Percentiles rank a stretch among this genome's conserved stretches.
phyloP scores from a whole-genome alignment of 2,329 filamentous ascomycete species.

The Aspergillus fumigatiaffinis region DNA sequence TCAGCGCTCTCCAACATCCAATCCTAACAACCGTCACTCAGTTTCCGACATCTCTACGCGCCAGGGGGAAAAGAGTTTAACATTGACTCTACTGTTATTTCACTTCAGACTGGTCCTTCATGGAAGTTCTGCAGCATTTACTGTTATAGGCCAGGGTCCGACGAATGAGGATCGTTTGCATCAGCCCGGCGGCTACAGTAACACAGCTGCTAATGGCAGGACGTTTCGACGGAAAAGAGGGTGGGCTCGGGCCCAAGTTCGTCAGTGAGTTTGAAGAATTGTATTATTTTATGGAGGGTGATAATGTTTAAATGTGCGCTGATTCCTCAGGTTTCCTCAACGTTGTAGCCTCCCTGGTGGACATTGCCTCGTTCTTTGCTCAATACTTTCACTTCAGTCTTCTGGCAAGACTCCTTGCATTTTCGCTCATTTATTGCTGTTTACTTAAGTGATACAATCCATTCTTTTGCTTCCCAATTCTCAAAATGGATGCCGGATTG shows the following conservation, averaged over 20 bases:
- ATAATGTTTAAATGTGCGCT: neutral
- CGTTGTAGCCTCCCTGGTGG: neutral
- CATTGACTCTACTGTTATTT: neutral
- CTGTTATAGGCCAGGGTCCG: neutral
- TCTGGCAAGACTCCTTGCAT: neutral
- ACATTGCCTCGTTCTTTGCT: neutral
- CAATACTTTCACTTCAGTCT: neutral
- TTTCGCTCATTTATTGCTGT: neutral
- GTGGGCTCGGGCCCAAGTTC: neutral
- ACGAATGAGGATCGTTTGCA: neutral
- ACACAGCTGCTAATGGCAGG: neutral
- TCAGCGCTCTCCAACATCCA: neutral
- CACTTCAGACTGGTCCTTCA: neutral
- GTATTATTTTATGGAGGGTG: neutral
- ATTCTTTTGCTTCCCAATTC: neutral
- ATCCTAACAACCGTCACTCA: neutral
- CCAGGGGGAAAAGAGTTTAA: neutral
- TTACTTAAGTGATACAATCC: neutral
- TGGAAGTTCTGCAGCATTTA: neutral
- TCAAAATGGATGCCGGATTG: slow-evolving; percentile 18
- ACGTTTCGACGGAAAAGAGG: neutral
- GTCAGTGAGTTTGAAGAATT: neutral
- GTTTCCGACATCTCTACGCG: neutral
- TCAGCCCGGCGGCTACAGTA: neutral
- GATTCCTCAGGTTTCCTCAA: neutral